phyloP scores from a whole-genome alignment of 176 grass and related monocot species.

The Olyra latifolia region DNA sequence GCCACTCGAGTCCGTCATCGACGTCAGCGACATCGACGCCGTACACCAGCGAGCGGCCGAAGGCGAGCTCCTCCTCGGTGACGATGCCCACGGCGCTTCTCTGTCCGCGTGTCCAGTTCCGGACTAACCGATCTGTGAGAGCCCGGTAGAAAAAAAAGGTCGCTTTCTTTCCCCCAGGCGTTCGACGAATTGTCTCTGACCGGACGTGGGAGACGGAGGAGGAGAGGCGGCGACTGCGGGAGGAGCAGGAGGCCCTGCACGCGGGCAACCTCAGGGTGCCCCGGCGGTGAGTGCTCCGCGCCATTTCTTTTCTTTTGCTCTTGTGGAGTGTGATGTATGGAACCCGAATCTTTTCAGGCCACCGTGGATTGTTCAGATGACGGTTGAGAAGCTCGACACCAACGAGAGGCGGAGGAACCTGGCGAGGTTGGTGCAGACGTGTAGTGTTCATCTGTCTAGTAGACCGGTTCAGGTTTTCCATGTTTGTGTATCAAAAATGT shows the following conservation, averaged over 20 bases:
- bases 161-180: not conserved
- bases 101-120: slow-evolving; percentile 12
- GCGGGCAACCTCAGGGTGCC: slow-evolving; percentile 64
- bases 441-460: not conserved
- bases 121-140: slow-evolving; percentile 49
- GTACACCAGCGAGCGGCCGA: slow-evolving; percentile 51
- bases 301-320: not conserved
- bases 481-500: not conserved
- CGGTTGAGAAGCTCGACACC: slow-evolving; percentile 63
- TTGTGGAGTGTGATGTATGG: not conserved
- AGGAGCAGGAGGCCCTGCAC: slow-evolving; percentile 71
- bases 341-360: slow-evolving; percentile 40
- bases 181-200: slow-evolving; percentile 28
- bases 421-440: slow-evolving; percentile 52
- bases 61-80: slow-evolving; percentile 14
- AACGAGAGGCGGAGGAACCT: slow-evolving; percentile 72
- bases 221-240: slow-evolving; percentile 44
- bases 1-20: slow-evolving; percentile 66
- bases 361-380: slow-evolving; percentile 68
- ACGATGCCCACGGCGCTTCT: not conserved
- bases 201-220: slow-evolving; percentile 34
- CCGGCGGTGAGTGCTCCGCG: slow-evolving; percentile 40
- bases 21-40: slow-evolving; percentile 74
- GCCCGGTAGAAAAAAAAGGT: not conserved
- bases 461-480: not conserved